Evolutionary conservation across 2,329 filamentous ascomycete genomes (phyloP), one percentile per base, ranked within the genome.

Genomic region (Xylariomycetidae sp.): DNA sequence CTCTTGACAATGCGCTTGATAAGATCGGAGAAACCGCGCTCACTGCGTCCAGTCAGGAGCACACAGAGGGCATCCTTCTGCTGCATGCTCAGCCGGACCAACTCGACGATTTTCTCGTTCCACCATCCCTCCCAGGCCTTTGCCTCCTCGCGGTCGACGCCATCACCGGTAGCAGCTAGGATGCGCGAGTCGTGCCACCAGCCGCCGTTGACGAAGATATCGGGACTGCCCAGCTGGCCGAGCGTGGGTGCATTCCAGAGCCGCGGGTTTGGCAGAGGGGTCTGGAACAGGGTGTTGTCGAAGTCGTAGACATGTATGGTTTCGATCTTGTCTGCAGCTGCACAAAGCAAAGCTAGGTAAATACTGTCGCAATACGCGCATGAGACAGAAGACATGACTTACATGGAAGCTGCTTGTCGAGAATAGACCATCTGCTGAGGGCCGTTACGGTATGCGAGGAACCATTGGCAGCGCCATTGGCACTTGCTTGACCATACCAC

Each of bases 111-210:
- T 49, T 83, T 79, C 55, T 96, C 90, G 53, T 96, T 96, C 92
- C 92, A 98, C 84, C 86, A 95, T 22, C 88, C 88, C 37, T 84
- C 68, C 90, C 90, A 98, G 8, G 76, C 89, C 16, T 79, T 78
- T 25, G 74, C 67, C 58, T 96, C 89, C 61, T 96, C 92, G 37
- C 75, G 76, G 32, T 86, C 85, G 5, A 82, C 57, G 12, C 92
- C 92, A 37, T 87, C 74, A 32, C 92, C 92, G 1, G 88, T 95
- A 2, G 89, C 81, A 9, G 82, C 78, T 16, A 98, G 77, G 42
- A 98, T 89, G 43, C 77, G 78, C 26, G 78, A 75, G 54, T 96
- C 89, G 60, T 98, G 92, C 92, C 92, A 98, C 92, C 92, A 98
- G 42, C 90, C 88, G 45, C 89, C 90, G 46, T 82, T 84, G 41